Conservation (phyloP, 495 filamentous ascomycete species). For the Neurospora sp. region DNA sequence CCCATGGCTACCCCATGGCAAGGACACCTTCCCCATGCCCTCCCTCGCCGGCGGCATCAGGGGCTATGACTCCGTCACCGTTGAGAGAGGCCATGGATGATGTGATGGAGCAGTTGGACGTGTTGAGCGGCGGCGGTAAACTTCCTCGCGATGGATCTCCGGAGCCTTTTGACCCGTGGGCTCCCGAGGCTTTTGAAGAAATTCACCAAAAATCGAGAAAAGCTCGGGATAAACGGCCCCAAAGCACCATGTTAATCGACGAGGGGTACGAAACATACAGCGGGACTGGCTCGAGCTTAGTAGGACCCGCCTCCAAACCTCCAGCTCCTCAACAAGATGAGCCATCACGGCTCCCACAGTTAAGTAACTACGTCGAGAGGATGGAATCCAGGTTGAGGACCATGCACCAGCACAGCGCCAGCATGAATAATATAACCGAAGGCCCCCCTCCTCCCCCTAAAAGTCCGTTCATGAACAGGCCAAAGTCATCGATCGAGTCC, state of each 20-base stretch:
- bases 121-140: slow-evolving; percentile 60
- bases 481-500: slow-evolving; percentile 41
- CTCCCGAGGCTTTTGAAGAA: slow-evolving; percentile 75
- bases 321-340: slow-evolving; percentile 39
- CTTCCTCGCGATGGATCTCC: slow-evolving; percentile 29
- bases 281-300: slow-evolving; percentile 34
- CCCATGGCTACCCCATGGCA: slow-evolving; percentile 39
- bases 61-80: slow-evolving; percentile 78
- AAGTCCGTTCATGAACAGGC: slow-evolving; percentile 30
- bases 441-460: slow-evolving; percentile 58
- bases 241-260: slow-evolving; percentile 55
- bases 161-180: slow-evolving; percentile 71
- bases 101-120: slow-evolving; percentile 91
- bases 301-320: slow-evolving; percentile 25
- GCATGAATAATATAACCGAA: slow-evolving; percentile 35
- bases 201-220: slow-evolving; percentile 34
- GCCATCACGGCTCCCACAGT: slow-evolving; percentile 42
- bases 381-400: slow-evolving; percentile 75
- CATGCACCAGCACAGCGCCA: slow-evolving; percentile 54
- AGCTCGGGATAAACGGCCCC: slow-evolving; percentile 41
- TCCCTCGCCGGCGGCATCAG: slow-evolving; percentile 49
- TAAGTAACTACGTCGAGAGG: slow-evolving; percentile 76
- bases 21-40: slow-evolving; percentile 44
- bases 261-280: slow-evolving; percentile 45
- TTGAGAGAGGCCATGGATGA: slow-evolving; percentile 93